phyloP scores from a whole-genome alignment of 352 stramenopile species.

The Pythium dissimile region DNA sequence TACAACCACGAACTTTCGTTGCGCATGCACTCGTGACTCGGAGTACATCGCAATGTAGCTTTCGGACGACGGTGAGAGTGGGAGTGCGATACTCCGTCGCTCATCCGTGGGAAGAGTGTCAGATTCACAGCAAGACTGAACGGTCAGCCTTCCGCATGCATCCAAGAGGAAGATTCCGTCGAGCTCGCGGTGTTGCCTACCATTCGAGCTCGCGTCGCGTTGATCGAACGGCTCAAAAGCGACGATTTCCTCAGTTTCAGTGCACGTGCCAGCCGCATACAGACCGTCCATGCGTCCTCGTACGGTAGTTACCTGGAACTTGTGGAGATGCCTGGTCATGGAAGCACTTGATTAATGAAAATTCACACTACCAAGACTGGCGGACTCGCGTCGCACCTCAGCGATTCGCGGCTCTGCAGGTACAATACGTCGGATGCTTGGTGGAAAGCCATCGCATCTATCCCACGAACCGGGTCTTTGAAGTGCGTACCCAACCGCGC shows the following conservation, averaged over 20 bases:
- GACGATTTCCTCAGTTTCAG: not conserved
- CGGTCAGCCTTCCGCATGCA: conserved; percentile 5
- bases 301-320: not conserved
- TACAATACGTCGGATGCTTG: conserved; percentile 1
- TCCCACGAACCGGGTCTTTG: not conserved
- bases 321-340: not conserved
- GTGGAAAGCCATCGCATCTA: not conserved
- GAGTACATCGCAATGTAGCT: conserved; percentile 6
- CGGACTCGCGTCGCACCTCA: conserved; percentile 14
- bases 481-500: conserved; percentile 13
- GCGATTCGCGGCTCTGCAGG: not conserved
- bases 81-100: conserved; percentile 3
- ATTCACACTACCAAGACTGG: not conserved
- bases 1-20: conserved; percentile 8
- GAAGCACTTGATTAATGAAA: not conserved
- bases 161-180: conserved; percentile 10
- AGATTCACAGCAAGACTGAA: not conserved
- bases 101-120: not conserved
- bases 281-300: conserved; percentile 5
- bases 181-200: not conserved
- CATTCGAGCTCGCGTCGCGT: not conserved
- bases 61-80: conserved; percentile 7
- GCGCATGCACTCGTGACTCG: not conserved
- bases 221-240: conserved; percentile 4
- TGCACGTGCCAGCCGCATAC: not conserved